phyloP scores from a whole-genome alignment of 2,329 filamentous ascomycete genomes.

The Aspergillus cejpii region DNA sequence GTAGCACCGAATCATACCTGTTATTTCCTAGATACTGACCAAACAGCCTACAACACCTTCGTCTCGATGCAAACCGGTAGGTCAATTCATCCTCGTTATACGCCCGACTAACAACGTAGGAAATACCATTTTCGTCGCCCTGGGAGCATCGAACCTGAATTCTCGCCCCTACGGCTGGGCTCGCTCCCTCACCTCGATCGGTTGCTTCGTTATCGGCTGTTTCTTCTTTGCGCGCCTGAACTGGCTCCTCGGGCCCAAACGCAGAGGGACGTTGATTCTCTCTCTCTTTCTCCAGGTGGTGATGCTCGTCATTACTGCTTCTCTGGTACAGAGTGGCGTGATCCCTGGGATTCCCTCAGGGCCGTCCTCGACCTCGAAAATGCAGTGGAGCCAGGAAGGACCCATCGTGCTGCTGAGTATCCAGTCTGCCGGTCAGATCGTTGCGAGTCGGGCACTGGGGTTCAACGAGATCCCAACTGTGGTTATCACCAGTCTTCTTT shows the following conservation, averaged over 20 bases:
- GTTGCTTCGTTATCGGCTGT: slow-evolving; percentile 40
- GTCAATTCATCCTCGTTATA: slow-evolving; percentile 2
- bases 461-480: slow-evolving; percentile 31
- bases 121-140: slow-evolving; percentile 42
- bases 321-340: slow-evolving; percentile 21
- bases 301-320: slow-evolving; percentile 25
- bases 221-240: slow-evolving; percentile 37
- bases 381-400: slow-evolving; percentile 21
- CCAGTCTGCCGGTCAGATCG: slow-evolving; percentile 29
- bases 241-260: slow-evolving; percentile 18
- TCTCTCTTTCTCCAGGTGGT: slow-evolving; percentile 27
- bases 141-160: slow-evolving; percentile 39
- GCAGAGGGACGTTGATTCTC: slow-evolving; percentile 21
- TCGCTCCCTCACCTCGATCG: slow-evolving; percentile 41
- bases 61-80: slow-evolving; percentile 37
- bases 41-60: slow-evolving; percentile 39
- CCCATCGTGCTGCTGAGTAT: slow-evolving; percentile 30
- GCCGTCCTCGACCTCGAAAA: background rate
- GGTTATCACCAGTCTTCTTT: slow-evolving; percentile 29
- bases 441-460: slow-evolving; percentile 23
- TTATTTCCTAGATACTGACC: background rate
- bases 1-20: slow-evolving; percentile 16
- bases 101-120: slow-evolving; percentile 16
- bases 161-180: slow-evolving; percentile 40
- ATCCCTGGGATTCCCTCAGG: slow-evolving; percentile 16